Base-by-base conservation (phyloP, 164 flowering plant genomes). In the Cinnamomum chago region DNA sequence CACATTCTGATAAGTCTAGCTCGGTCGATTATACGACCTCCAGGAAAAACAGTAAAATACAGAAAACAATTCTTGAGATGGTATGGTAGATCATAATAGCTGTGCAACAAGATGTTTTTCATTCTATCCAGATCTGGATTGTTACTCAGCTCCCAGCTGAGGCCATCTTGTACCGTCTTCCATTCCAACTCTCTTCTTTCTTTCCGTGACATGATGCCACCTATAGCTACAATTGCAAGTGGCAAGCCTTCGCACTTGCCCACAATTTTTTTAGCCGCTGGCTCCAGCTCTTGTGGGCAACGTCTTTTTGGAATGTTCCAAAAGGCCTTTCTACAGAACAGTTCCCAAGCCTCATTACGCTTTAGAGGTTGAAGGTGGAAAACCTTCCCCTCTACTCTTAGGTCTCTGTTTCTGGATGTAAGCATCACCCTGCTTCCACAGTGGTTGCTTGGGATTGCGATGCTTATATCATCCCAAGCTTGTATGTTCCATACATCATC, bases 401-500 rank as follows among this genome's bases (percentile, higher is more conserved):
- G 33, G 24, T 80, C 72, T 15, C 75, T 76, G 55, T 72, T 65
- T 55, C 88, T 72, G 10, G 85, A 81, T 13, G 88, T 85, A 20
- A 85, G 33, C 14, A 85, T 35, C 27, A 83, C 62, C 50, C 84
- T 72, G 55, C 88, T 83, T 28, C 82, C 82, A 65, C 58, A 7
- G 50, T 35, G 28, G 22, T 70, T 79, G 15, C 40, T 27, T 66
- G 68, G 68, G 18, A 66, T 1, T 3, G 68, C 68, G 17, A 28
- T 28, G 6, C 18, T 66, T 28, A 66, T 6, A 27, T 66, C 40
- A 7, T 27, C 13, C 68, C 68, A 66, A 25, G 40, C 35, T 2
- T 66, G 20, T 27, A 13, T 13, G 35, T 18, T 25, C 85, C 87
- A 85, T 62, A 85, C 79, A 83, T 85, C 87, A 79, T 88, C 91